Base-by-base conservation (phyloP, 495 filamentous ascomycete species). In the Aspergillus sclerotioniger region DNA sequence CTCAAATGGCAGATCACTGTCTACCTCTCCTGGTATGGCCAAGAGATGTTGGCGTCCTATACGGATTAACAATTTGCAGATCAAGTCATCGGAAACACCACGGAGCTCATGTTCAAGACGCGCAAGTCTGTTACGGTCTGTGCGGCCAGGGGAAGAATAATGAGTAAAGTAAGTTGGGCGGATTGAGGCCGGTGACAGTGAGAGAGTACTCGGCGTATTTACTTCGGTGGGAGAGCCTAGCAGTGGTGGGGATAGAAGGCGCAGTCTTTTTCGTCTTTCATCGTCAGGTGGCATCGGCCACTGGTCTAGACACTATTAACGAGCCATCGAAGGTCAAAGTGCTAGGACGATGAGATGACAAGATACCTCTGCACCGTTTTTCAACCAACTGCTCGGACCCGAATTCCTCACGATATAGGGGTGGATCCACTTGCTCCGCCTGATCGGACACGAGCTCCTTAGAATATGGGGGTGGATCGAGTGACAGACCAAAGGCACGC, bases 341-440 rank as follows among this genome's bases (percentile, higher is more conserved):
- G 58, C 46, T 50, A 52, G 54, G 21, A 62, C 41, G 45, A 50
- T 49, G 43, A 53, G 57, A 54, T 53, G 44, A 55, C 28, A 56
- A 55, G 37, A 55, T 60, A 64, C 62, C 62, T 64, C 54, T 58
- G 54, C 45, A 51, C 52, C 55, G 62, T 56, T 64, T 64, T 56
- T 55, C 52, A 48, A 56, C 58, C 44, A 50, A 45, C 47, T 51
- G 61, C 16, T 37, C 57, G 35, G 33, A 50, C 41, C n/a, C 33
- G 16, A 25, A 21, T 32, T 55, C 17, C 28, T 56, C 47, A 53
- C 48, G 31, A 57, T 63, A 63, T 48, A 33, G 45, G 20, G 61
- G 61, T 48, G 53, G 61, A 56, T 56, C 46, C 54, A 51, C 46
- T 32, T 56, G 54, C 44, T 60, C 13, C 46, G 50, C 57, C 55